Base-by-base conservation (phyloP, 176 grass and related monocot genomes). In the Juncus effusus region DNA sequence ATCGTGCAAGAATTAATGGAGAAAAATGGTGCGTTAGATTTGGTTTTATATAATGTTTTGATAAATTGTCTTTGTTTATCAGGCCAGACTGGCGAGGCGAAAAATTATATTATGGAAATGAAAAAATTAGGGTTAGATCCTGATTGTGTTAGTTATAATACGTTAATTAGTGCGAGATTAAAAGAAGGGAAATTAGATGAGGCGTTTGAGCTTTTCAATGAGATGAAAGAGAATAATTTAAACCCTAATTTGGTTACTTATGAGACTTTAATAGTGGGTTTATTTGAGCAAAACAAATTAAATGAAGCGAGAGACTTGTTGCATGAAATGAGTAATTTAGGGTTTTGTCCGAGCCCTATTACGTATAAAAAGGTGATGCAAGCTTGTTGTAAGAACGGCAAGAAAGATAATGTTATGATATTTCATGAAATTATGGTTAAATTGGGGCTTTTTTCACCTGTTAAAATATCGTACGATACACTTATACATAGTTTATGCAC, bases 31-130 rank as follows among this genome's bases (percentile, higher is more conserved):
- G 62, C 77, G 64, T 84, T 77, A 74, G 93, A 92, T 89, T 59
- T 77, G 76, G 74, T 78, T 81, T 67, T 89, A 60, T 97, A 97
- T 78, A 97, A 97, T 77, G 85, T 97, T 60, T 85, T 97, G 76
- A 81, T 97, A 77, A 97, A 97, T 76, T 91, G 79, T 72, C 87
- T 97, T 69, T 97, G 82, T 45, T 75, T 62, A 36, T 81, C 83
- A 66, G 82, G 82, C 40, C 91, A 89, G 41, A 72, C 52, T 51
- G 52, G 54, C 36, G 82, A 86, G 74, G 93, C 88, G 10, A 83
- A 89, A 76, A 81, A 82, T 5, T 72, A 79, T 61, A 65, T 97
- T 52, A 47, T 61, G 70, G 82, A 91, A 59, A 91, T 97, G 82
- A 86, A 56, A 89, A 86, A 82, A 70, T 69, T 58, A 36, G 88